Base-by-base conservation (phyloP, 192 early-diverging fungal genomes). In the Coemansia asiatica region DNA sequence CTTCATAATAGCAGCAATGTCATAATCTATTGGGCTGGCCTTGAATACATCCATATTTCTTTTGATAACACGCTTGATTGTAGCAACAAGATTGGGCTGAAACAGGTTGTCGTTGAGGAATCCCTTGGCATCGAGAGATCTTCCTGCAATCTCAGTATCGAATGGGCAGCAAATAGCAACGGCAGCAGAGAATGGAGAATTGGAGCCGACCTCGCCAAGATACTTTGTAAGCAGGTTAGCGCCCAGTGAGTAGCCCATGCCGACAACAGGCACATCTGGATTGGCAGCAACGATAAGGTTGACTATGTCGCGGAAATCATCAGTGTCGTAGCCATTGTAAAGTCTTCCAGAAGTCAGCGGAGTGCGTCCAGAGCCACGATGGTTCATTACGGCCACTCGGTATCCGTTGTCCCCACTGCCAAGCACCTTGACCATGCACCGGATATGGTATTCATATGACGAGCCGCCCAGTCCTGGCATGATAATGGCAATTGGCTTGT, bases 391-490 rank as follows among this genome's bases (percentile, higher is more conserved):
- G 0, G 92, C 92, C 12, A 85, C 84, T 12, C 85, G 82, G 79
- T 88, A 92, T 25, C 86, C 82, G n/a, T 77, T 64, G 7, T 56
- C 58, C n/a, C 48, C 21, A 2, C 16, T 15, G 0, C 67, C 84
- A 63, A 91, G 75, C 15, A 64, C 59, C 60, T 88, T 83, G 26
- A 90, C 83, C 56, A 95, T 44, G 21, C 88, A 83, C 15, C 89
- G 87, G 18, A 98, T 85, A 61, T 95, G 95, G n/a, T 87, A 88
- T 73, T 96, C 94, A 71, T 93, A 88, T 6, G 89, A 90, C 31
- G 92, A 92, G n/a, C 96, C 96, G 26, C 94, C 95, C 50, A 98
- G 68, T 2, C 96, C 94, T 56, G 96, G 91, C 16, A 93, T 70
- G 9, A 94, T 80, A 10, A 98, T 82, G 21, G 93, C 66, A 35